phyloP scores from a whole-genome alignment of 2,329 filamentous ascomycete species.

The Fusarium euwallaceae region DNA sequence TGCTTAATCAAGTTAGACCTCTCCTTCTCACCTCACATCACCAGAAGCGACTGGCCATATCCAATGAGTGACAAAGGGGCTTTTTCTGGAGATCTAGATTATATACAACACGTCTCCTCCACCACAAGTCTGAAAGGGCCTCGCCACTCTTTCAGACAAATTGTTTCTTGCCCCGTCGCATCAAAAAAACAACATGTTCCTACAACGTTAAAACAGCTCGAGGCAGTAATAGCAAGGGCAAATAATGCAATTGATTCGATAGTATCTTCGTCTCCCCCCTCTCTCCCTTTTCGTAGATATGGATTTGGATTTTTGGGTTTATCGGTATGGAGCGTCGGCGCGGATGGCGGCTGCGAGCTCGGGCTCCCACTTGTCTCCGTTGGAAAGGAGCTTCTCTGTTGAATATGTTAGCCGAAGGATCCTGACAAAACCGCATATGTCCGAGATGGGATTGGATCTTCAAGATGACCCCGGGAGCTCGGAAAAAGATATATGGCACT shows the following conservation, averaged over 20 bases:
- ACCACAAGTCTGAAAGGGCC: constrained; percentile 28
- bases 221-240: constrained; percentile 20
- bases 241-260: constrained; percentile 23
- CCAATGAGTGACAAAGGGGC: constrained; percentile 42
- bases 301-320: constrained; percentile 49
- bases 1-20: not conserved
- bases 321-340: constrained; percentile 93
- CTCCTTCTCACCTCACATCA: not conserved
- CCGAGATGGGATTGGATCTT: not conserved
- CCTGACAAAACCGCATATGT: constrained; percentile 14
- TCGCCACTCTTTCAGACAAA: constrained; percentile 10
- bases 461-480: not conserved
- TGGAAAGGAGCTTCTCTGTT: constrained; percentile 84
- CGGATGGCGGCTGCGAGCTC: constrained; percentile 93
- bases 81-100: constrained; percentile 48
- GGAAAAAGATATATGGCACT: not conserved
- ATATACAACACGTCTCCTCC: constrained; percentile 44
- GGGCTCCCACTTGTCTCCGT: constrained; percentile 97
- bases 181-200: constrained; percentile 32
- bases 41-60: not conserved
- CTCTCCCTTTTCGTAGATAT: constrained; percentile 24
- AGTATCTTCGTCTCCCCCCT: constrained; percentile 12
- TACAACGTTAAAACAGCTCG: constrained; percentile 33
- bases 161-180: constrained; percentile 16
- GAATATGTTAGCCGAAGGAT: constrained; percentile 34